These are phyloP conservation scores for Prunus mongolica DNA, from an alignment of 306 rosid genomes.

Conservation along the genomic window DNA sequence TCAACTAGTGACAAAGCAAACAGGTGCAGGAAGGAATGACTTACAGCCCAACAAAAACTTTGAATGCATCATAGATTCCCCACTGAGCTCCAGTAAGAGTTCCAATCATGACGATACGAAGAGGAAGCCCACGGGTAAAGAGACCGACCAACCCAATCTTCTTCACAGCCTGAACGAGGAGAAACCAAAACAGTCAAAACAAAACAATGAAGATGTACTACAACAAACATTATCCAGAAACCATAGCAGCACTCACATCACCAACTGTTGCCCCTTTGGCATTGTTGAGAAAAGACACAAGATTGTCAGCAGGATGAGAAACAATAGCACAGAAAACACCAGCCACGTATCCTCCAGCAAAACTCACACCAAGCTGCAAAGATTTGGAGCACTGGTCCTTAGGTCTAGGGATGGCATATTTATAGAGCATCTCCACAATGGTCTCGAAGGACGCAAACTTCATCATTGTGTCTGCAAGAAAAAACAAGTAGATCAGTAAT, in stretches of 20 bases:
- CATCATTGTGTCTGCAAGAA: slow-evolving; percentile 87
- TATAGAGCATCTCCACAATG: slow-evolving; percentile 73
- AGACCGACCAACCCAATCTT: slow-evolving; percentile 79
- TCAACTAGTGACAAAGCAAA: neutral
- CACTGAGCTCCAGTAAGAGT: slow-evolving; percentile 98
- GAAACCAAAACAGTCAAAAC: slow-evolving; percentile 7
- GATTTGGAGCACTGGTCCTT: slow-evolving; percentile 79
- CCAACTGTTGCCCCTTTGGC: slow-evolving; percentile 96
- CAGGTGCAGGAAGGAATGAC: slow-evolving; percentile 24
- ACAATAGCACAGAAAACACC: slow-evolving; percentile 94
- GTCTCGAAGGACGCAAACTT: slow-evolving; percentile 95
- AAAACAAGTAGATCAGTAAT: neutral
- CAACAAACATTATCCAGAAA: neutral
- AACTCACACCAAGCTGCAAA: slow-evolving; percentile 91
- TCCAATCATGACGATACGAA: slow-evolving; percentile 95
- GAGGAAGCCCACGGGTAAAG: slow-evolving; percentile 93
- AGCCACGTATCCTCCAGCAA: slow-evolving; percentile 91
- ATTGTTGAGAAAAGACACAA: slow-evolving; percentile 92
- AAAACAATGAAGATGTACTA: neutral
- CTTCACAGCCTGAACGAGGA: slow-evolving; percentile 69
- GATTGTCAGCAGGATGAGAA: slow-evolving; percentile 98
- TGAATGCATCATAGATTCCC: slow-evolving; percentile 95
- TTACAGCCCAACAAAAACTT: slow-evolving; percentile 93
- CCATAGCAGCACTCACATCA: slow-evolving; percentile 64
- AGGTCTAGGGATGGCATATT: slow-evolving; percentile 70